Base-by-base conservation (phyloP, 371 early-diverging fungal species). In the Lichtheimia hyalospora region DNA sequence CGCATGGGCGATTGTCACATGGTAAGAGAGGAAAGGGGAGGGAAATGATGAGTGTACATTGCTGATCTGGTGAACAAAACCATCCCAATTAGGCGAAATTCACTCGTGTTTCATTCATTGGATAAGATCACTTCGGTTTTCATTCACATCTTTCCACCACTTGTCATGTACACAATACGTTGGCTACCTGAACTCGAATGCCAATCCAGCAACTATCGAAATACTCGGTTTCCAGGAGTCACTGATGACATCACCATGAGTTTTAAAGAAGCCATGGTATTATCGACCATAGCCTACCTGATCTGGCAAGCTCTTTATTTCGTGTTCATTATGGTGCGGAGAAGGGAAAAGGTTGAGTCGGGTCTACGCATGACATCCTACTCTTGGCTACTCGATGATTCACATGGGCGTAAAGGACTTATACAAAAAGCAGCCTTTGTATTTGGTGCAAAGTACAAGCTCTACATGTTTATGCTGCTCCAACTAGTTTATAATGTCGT, bases 121-220 rank as follows among this genome's bases (percentile, higher is more conserved):
- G 91, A 91, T 68, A 89, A 89, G 69, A 83, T 89, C 39, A 91
- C 89, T 6, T 85, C 85, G 5, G 82, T 89, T 5, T 83, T 82
- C 60, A 86, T 91, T 60, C 91, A 91, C 62, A 82, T 89, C 49
- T 78, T 79, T 54, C 91, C 91, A 5, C 77, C 87, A 5, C 71
- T 91, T 21, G 78, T 85, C 13, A 75, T 81, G 18, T 88, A 84
- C 53, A 73, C 75, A 12, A 64, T 89, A 34, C 81, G 87, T 16
- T 91, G 89, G 89, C 66, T 87, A 49, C 83, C 74, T 43, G 79
- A 61, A 39, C 52, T 74, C 21, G 62, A 62, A 28, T 54, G 68
- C 57, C 60, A 68, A 60, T 23, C 49, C 42, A 23, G 21, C 10
- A 54, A 20, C 28, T 76, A 65, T 50, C 83, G 66, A 23, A 63